A percentile compares a stretch with the other conserved stretches of the same genome.
phyloP scores from a whole-genome alignment of 2,329 filamentous ascomycete genomes.

The Fusarium fracticaudum region DNA sequence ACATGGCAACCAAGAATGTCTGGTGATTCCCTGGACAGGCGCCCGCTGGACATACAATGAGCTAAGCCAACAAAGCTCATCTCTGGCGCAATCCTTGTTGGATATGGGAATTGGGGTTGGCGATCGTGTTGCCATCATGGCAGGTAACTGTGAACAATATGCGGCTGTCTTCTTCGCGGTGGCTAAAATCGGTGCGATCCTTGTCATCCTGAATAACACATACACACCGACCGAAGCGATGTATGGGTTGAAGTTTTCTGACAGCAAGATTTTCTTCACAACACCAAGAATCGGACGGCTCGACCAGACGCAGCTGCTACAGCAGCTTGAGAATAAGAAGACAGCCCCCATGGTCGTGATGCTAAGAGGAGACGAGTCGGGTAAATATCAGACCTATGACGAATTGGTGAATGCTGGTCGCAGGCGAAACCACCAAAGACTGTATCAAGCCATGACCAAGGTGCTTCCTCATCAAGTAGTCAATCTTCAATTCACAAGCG shows the following conservation, averaged over 20 bases:
- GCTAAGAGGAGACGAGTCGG: slow-evolving; percentile 61
- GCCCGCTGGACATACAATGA: slow-evolving; percentile 77
- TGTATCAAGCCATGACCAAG: slow-evolving; percentile 63
- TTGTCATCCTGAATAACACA: slow-evolving; percentile 85
- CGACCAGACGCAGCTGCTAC: slow-evolving; percentile 69
- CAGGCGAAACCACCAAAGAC: slow-evolving; percentile 57
- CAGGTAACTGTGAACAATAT: slow-evolving; percentile 85
- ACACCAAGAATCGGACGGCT: slow-evolving; percentile 73
- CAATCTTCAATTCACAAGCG: slow-evolving; percentile 79
- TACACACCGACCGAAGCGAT: slow-evolving; percentile 79
- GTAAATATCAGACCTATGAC: slow-evolving; percentile 67
- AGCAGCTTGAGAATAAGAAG: slow-evolving; percentile 58
- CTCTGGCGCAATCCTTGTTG: slow-evolving; percentile 72
- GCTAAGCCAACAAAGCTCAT: slow-evolving; percentile 68
- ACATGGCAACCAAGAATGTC: slow-evolving; percentile 72
- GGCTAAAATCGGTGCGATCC: slow-evolving; percentile 71
- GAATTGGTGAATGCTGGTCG: slow-evolving; percentile 64
- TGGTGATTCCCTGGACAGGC: slow-evolving; percentile 80
- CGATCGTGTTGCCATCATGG: slow-evolving; percentile 80
- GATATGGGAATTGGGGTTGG: slow-evolving; percentile 73
- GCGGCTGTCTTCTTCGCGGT: slow-evolving; percentile 78
- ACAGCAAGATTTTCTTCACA: slow-evolving; percentile 78
- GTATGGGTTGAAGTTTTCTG: slow-evolving; percentile 76
- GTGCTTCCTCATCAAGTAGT: slow-evolving; percentile 74
- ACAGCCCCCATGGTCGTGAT: slow-evolving; percentile 65